Percentiles rank a stretch among this genome's conserved stretches.
Evolutionary conservation across 495 filamentous ascomycete genomes (phyloP).

Genomic region (Penicillium alfredii): DNA sequence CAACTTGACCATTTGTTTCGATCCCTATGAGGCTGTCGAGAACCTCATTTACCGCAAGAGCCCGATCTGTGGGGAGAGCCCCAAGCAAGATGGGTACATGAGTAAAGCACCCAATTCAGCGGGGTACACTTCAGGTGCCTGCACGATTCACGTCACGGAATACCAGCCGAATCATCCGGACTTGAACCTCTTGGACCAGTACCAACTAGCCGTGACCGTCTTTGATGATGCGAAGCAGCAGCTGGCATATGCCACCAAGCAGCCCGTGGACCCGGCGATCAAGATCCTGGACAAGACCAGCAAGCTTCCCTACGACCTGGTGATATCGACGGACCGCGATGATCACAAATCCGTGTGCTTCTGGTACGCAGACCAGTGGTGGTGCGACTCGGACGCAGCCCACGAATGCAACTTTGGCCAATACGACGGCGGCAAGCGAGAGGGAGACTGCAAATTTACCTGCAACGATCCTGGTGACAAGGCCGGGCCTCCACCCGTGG

Average conservation of each 20-base stretch:
- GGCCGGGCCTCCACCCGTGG: too few species aligned
- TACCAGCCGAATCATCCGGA: background rate
- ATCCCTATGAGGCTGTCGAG: background rate
- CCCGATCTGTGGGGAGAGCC: background rate
- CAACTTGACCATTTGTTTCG: background rate
- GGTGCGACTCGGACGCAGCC: background rate
- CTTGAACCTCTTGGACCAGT: background rate
- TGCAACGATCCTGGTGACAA: background rate
- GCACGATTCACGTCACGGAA: background rate
- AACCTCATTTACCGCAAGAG: background rate
- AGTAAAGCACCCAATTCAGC: background rate
- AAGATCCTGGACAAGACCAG: background rate
- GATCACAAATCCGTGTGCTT: background rate
- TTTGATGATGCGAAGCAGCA: background rate
- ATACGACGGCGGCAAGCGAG: background rate
- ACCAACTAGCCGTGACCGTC: background rate
- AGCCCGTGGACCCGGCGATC: background rate
- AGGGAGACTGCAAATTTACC: background rate
- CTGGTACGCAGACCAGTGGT: background rate
- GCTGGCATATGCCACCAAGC: background rate
- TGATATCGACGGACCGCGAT: background rate
- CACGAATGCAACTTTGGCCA: background rate
- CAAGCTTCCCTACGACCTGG: background rate
- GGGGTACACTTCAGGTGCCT: background rate
- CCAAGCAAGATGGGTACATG: background rate